Base-by-base conservation (phyloP, 495 filamentous ascomycete genomes). In the Lophiostoma macrostomum region DNA sequence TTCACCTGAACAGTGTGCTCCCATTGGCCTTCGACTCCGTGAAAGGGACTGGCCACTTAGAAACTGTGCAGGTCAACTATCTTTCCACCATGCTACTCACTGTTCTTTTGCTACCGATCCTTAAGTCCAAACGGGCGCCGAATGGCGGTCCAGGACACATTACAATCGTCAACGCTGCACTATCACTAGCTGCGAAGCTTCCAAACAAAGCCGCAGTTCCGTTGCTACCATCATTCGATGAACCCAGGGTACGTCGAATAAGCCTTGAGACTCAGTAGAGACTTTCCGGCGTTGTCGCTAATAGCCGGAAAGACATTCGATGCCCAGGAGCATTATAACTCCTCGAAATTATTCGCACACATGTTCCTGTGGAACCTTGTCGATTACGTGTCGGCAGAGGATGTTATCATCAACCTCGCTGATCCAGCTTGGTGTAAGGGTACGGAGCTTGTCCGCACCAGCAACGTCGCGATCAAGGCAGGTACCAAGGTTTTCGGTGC, bases 31-130 rank as follows among this genome's bases (percentile, higher is more conserved):
- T 64, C 34, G 5, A 45, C 5, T n/a, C 54, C 0, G 62, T 45
- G 12, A 70, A 73, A 28, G 69, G 67, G 6, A 67, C 44, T 67
- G 74, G 72, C 6, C 71, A 73, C 31, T 75, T 80, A 65, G 67
- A 52, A n/a, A 71, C 62, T 16, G 67, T 82, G 31, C 76, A 76
- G 1, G 74, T 80, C 25, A 84, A 84, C 1, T 76, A 78, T 11
- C 53, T 75, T 24, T 72, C 73, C 4, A 76, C 74, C 3, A 67
- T 78, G 23, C 57, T 79, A 31, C 65, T 78, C 40, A 69, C 70
- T 1, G 45, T 73, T 12, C 59, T 73, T 10, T 23, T 77, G 27
- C 56, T 77, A 3, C 69, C 69, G 3, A 64, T 63, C 22, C 69
- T 72, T 2, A 56, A 53, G 38, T 34, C 61, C 35, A 56, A 50